phyloP scores from a whole-genome alignment of 441 rosid genomes.

The Sinapis alba region DNA sequence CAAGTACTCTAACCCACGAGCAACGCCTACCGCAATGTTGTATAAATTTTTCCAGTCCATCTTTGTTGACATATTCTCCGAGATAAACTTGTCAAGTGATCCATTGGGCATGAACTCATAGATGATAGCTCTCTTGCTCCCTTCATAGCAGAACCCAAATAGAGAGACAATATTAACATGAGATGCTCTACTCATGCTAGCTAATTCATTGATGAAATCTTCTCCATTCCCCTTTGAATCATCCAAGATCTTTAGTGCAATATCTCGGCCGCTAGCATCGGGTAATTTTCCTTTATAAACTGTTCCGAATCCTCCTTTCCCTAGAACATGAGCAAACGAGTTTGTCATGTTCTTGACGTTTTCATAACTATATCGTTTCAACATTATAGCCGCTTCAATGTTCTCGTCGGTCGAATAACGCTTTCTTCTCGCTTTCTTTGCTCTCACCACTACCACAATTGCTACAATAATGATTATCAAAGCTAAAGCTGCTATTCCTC shows the following conservation, averaged over 20 bases:
- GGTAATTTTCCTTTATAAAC: conserved; percentile 46
- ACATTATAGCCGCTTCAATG: conserved; percentile 26
- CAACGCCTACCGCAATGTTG: conserved; percentile 38
- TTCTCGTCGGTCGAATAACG: neutral
- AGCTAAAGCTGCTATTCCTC: neutral
- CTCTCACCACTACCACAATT: neutral
- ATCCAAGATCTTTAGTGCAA: conserved; percentile 45
- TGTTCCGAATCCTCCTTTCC: conserved; percentile 47
- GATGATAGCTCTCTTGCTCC: conserved; percentile 40
- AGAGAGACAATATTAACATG: conserved; percentile 50
- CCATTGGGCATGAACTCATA: conserved; percentile 49
- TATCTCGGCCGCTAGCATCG: conserved; percentile 33
- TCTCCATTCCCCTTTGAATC: conserved; percentile 40
- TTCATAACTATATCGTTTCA: conserved; percentile 7
- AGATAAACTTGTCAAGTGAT: conserved; percentile 44
- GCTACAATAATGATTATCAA: neutral
- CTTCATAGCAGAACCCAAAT: conserved; percentile 46
- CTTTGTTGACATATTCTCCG: neutral
- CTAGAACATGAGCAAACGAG: conserved; percentile 37
- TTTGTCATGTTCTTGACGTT: conserved; percentile 24
- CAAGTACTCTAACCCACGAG: conserved; percentile 48
- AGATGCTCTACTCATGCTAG: conserved; percentile 47
- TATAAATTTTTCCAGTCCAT: conserved; percentile 33
- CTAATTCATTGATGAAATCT: conserved; percentile 51
- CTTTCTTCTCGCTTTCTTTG: neutral